phyloP scores from a whole-genome alignment of 1,139 yeast species.

The Lodderomyces orthopsilosis region DNA sequence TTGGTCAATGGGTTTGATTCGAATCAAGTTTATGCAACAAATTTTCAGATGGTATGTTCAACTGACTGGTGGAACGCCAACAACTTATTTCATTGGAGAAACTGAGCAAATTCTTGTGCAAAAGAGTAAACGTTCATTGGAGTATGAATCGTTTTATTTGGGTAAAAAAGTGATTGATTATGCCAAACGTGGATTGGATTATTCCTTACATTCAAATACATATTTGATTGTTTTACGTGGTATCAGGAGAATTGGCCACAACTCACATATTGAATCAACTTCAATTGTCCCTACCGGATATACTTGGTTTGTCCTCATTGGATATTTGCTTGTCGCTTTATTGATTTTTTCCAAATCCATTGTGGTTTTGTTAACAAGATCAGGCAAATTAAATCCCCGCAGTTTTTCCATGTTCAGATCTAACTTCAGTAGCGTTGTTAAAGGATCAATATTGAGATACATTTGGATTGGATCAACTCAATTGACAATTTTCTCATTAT shows the following conservation, averaged over 20 bases:
- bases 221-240: conserved; percentile 69
- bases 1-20: conserved; percentile 82
- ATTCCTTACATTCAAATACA: conserved; percentile 32
- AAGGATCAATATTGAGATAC: conserved; percentile 68
- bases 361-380: conserved; percentile 43
- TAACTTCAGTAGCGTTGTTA: conserved; percentile 54
- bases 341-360: conserved; percentile 53
- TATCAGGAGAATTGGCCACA: conserved; percentile 67
- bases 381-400: conserved; percentile 46
- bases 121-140: conserved; percentile 40
- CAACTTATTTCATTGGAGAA: conserved; percentile 55
- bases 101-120: conserved; percentile 66
- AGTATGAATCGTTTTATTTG: conserved; percentile 11
- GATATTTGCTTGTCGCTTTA: conserved; percentile 47
- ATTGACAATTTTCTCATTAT: conserved; percentile 61
- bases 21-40: conserved; percentile 66
- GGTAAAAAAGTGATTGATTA: conserved; percentile 16
- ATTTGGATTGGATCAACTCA: conserved; percentile 77
- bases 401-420: conserved; percentile 49
- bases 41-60: conserved; percentile 81
- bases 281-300: conserved; percentile 74
- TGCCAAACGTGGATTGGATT: conserved; percentile 29
- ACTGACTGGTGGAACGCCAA: conserved; percentile 73
- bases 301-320: conserved; percentile 68
- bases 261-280: conserved; percentile 67